Evolutionary conservation across 495 filamentous ascomycete species (phyloP), one percentile per base, ranked within the genome.

Genomic region (Paragyromitra xinjiangensis): DNA sequence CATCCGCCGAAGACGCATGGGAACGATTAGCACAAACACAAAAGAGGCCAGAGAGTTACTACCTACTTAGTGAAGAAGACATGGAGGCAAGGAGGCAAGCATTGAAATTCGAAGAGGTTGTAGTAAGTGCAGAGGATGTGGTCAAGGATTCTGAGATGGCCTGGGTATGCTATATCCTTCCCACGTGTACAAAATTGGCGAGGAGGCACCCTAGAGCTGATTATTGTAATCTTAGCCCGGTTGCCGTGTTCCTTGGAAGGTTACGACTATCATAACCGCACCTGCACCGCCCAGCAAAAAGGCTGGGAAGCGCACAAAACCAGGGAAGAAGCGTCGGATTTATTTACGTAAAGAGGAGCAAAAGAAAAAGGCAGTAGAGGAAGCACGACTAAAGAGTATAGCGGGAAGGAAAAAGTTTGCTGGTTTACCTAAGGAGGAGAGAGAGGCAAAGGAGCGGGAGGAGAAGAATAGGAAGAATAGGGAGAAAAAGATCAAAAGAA

Each of bases 401-500:
- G 75, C 63, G 34, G 77, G 66, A 34, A 56, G 51, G n/a, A 66
- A 71, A 62, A 79, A 79, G 66, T 79, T 59, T 42, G 75, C 67
- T 8, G 77, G 75, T 6, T 62, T 78, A 14, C 61, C 64, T 1
- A 64, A 56, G 24, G 75, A 78, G 51, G 66, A 79, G 51, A 59
- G 61, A 24, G 77, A 78, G 7, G 51, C 11, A 16, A 61, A 34
- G 16, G 75, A 77, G 16, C 65, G 56, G 11, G 77, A 71, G 51
- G 77, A 79, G 16, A 78, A 29, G 66, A 71, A 51, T 24, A 59
- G 50, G 61, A 79, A 42, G 61, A 79, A 79, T 62, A 69, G 77
- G n/a, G 74, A 79, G 61, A 79, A 79, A 37, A 78, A 78, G 24
- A 24, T 66, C 6, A 71, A 79, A 66, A 79, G 64, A 53, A 79